These are phyloP conservation scores for Picea sitchensis DNA, from an alignment of 75 land plant species.

Conservation along the genomic window DNA sequence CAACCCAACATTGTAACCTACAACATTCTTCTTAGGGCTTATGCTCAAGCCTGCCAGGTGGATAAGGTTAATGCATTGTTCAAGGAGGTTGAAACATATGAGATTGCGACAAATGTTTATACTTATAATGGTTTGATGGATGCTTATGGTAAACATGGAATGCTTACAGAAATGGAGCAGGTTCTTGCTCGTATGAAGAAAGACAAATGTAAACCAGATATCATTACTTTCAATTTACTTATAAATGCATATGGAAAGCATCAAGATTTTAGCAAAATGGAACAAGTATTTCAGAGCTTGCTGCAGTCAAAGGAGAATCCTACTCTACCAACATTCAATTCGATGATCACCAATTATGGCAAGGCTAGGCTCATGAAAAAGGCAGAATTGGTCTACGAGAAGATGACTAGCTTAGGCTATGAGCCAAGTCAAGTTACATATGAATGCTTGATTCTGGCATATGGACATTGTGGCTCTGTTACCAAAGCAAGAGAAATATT, in stretches of 20 bases:
- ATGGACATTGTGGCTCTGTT: constrained; percentile 64
- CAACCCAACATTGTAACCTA: constrained; percentile 85
- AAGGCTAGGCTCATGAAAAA: constrained; percentile 69
- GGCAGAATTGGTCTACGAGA: constrained; percentile 49
- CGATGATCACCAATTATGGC: constrained; percentile 89
- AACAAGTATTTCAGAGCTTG: constrained; percentile 81
- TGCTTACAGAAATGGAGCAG: constrained; percentile 72
- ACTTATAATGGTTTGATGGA: constrained; percentile 95
- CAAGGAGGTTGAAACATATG: constrained; percentile 61
- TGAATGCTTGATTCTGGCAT: constrained; percentile 67
- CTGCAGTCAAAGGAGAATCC: constrained; percentile 66
- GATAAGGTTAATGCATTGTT: constrained; percentile 67
- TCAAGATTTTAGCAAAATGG: constrained; percentile 85
- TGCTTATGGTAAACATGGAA: constrained; percentile 91
- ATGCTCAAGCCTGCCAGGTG: constrained; percentile 71
- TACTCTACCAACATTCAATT: constrained; percentile 73
- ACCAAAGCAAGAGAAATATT: constrained; percentile 61
- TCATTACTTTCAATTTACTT: constrained; percentile 76
- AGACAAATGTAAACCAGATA: constrained; percentile 62
- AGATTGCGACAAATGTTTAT: constrained; percentile 57
- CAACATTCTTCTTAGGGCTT: constrained; percentile 85
- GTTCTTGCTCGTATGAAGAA: constrained; percentile 61
- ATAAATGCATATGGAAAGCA: constrained; percentile 88
- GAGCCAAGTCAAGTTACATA: constrained; percentile 66
- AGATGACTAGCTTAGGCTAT: constrained; percentile 56